These are phyloP conservation scores for Wallacemonas sp. DNA, from an alignment of 208 protist species.

Conservation along the genomic window DNA sequence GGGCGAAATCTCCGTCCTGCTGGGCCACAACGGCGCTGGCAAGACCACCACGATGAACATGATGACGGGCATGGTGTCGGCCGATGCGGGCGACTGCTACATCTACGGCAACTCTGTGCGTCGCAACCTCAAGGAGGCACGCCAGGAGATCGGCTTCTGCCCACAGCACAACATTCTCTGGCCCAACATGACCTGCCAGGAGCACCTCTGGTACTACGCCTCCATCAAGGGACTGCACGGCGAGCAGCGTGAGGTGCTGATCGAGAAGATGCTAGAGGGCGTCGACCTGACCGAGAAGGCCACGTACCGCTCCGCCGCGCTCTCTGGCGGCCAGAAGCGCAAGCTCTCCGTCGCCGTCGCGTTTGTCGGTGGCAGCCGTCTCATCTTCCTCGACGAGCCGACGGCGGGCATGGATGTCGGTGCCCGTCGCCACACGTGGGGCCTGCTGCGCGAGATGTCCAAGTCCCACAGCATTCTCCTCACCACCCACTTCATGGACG, in stretches of 20 bases:
- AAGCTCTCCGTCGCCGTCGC: constrained; percentile 70
- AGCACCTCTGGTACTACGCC: constrained; percentile 92
- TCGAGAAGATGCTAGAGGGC: constrained; percentile 42
- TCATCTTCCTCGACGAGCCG: constrained; percentile 82
- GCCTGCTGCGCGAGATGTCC: constrained; percentile 36
- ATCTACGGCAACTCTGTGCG: constrained; percentile 70
- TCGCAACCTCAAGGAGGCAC: constrained; percentile 41
- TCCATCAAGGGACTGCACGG: constrained; percentile 86
- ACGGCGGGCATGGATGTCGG: constrained; percentile 70
- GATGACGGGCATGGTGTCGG: constrained; percentile 56
- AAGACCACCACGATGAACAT: constrained; percentile 70
- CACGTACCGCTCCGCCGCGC: constrained; percentile 29
- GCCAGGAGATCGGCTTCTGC: constrained; percentile 86
- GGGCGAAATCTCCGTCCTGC: constrained; percentile 61
- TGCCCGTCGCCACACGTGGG: constrained; percentile 58
- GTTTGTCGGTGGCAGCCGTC: constrained; percentile 53
- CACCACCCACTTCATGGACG: constrained; percentile 93
- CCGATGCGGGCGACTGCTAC: constrained; percentile 50
- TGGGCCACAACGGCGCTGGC: constrained; percentile 65
- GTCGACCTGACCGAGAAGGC: constrained; percentile 70
- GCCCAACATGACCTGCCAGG: constrained; percentile 77
- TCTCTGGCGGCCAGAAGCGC: constrained; percentile 77
- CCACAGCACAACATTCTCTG: constrained; percentile 93
- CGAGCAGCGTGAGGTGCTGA: constrained; percentile 21
- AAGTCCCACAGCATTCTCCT: constrained; percentile 28